Percentiles rank a stretch among this genome's conserved stretches.
These are phyloP conservation scores for Hirsutella minnesotensis DNA, from an alignment of 2,329 filamentous ascomycete species.

Conservation along the genomic window DNA sequence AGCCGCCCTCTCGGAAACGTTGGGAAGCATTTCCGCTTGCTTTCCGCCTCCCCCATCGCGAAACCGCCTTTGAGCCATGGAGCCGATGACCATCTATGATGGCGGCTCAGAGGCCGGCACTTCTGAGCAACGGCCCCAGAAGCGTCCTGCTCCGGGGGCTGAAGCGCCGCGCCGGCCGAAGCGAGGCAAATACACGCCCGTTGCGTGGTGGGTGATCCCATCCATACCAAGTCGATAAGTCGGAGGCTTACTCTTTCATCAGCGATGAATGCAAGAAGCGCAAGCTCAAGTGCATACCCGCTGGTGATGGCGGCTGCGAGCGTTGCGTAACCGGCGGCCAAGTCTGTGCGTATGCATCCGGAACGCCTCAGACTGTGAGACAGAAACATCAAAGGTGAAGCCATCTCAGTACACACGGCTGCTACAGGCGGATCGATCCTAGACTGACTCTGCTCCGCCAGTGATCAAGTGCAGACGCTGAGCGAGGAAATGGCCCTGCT, in stretches of 20 bases:
- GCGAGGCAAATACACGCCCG: conserved; percentile 24
- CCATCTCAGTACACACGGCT: too few relatives aligned
- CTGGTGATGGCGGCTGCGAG: conserved; percentile 14
- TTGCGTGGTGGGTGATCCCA: conserved; percentile 19
- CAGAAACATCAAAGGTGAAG: conserved; percentile 11
- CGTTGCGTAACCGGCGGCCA: conserved; percentile 16
- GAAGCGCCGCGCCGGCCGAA: conserved; percentile 11
- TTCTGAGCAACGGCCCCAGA: conserved; percentile 1
- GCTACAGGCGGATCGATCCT: too few relatives aligned
- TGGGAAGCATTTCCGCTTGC: neutral
- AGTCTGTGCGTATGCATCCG: conserved; percentile 14
- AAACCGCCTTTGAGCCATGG: neutral
- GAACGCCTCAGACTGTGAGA: conserved; percentile 9
- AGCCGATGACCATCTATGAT: neutral
- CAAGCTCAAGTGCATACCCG: conserved; percentile 27
- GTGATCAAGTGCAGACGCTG: conserved; percentile 10
- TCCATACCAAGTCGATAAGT: too few relatives aligned
- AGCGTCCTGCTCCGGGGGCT: conserved; percentile 3
- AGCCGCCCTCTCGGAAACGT: neutral
- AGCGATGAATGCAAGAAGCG: conserved; percentile 27
- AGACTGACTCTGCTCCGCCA: neutral
- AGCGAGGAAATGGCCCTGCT: conserved; percentile 16
- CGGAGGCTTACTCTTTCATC: conserved; percentile 1
- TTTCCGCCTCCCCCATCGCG: neutral
- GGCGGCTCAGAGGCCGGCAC: conserved; percentile 1